Percentiles rank a stretch among this genome's conserved stretches.
These are phyloP conservation scores for Sporisorium scitamineum DNA, from an alignment of 1,284 basidiomycete genomes.

Conservation along the genomic window DNA sequence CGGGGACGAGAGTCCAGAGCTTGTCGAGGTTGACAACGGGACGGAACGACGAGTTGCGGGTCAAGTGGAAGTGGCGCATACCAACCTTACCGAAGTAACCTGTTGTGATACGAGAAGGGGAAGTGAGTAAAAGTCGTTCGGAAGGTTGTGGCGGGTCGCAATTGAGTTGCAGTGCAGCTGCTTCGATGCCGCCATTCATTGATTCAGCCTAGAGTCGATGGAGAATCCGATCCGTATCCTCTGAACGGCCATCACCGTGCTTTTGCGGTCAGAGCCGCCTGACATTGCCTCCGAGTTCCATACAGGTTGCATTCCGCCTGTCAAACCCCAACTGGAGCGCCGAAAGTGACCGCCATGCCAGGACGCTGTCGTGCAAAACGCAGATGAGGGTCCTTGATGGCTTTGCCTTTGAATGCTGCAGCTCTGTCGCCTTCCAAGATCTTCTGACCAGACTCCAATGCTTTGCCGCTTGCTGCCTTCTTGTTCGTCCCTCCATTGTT, in stretches of 20 bases:
- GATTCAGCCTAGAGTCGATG: background rate
- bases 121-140: constrained; percentile 8
- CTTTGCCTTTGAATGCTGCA: background rate
- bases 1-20: constrained; percentile 69
- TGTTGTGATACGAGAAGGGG: constrained; percentile 35
- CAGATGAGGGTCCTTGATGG: background rate
- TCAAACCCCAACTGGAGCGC: background rate
- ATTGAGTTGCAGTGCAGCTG: background rate
- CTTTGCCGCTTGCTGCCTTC: no score
- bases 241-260: no score
- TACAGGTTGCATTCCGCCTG: no score
- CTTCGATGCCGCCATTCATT: background rate
- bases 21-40: constrained; percentile 85
- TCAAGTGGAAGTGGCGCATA: constrained; percentile 98
- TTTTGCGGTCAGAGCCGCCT: background rate
- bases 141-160: background rate
- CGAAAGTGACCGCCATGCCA: no score
- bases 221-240: background rate
- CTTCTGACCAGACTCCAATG: no score
- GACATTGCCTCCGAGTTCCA: no score
- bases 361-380: no score
- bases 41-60: constrained; percentile 88
- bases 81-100: constrained; percentile 96
- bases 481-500: background rate
- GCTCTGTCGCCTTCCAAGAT: no score